Evolutionary conservation across 2,329 filamentous ascomycete species (phyloP), one percentile per base, ranked within the genome.

Genomic region (Raffaelea ambrosiae): DNA sequence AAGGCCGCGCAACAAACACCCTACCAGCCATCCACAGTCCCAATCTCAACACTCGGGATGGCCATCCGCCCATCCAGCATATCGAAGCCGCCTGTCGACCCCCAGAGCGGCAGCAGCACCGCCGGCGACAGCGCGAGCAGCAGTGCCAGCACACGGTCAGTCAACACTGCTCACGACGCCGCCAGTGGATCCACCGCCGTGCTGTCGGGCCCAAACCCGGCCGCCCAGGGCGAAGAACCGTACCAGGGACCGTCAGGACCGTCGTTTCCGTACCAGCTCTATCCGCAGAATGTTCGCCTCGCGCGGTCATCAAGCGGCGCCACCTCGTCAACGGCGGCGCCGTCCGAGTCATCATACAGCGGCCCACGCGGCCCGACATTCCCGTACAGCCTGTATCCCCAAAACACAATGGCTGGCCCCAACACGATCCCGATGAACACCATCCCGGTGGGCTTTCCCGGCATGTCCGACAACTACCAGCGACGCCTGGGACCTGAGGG

Each of bases 191-290:
- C n/a, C n/a, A n/a, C n/a, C n/a, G n/a, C n/a, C n/a, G n/a, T n/a
- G n/a, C n/a, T n/a, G n/a, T n/a, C n/a, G n/a, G n/a, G n/a, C n/a
- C 19, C 62, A 63, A 29, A 11, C 53, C 71, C 3, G 2, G 41
- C 40, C 4, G 33, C 44, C 8, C 45, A 36, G 8, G 43, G 46
- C n/a, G 74, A 87, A 49, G 83, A 78, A 49, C 84, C 84, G 13
- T 86, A 88, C 54, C 76, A 77, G 46, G 84, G 82, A 7, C 77
- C 81, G 2, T 80, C 77, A 3, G 84, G 82, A 3, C 88, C 88
- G 18, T 93, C 86, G 46, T 86, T 93, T 63, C 86, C 88, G 0
- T 95, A 94, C 61, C 79, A 79, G 56, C 84, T 91, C 79, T 94
- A 94, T 63, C 79, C 84, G 7, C 88, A 95, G 61, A 77, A 81